Base-by-base conservation (phyloP, 768 basidiomycete genomes). In the Floccularia luteovirens region DNA sequence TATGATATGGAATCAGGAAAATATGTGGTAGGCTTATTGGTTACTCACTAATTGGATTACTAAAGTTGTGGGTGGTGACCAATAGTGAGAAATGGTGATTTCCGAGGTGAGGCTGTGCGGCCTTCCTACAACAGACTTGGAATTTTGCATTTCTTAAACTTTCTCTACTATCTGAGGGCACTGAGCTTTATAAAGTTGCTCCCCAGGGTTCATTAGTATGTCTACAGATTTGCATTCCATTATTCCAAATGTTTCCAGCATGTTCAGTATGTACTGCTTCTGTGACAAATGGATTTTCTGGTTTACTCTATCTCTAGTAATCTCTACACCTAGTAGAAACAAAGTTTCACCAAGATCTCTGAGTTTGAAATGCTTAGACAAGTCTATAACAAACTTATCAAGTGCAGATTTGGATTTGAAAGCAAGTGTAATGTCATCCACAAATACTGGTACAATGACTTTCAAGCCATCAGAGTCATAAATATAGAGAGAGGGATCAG, bases 171-270 rank as follows among this genome's bases (percentile, higher is more conserved):
- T 52, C 19, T 46, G 27, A 16, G 56, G 58, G 35, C 43, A 45
- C 24, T 50, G 31, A 3, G 38, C 38, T 24, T 41, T 44, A 2
- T 47, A 47, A 24, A 63, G 53, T 16, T 44, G 40, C 10, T 47
- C 39, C 8, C 45, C 49, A 11, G 56, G 51, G 31, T 54, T 48
- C 24, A 67, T 45, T 2, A 63, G 65, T 2, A 60, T 67, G 7
- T 41, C 36, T 12, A 60, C 52, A 0, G 59, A 52, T 14, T 61
- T 55, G 27, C 49, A 51, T 34, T 61, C 52, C 6, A 46, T 21
- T 45, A 65, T 52, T 6, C 45, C 38, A 38, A 50, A 62, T 6
- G 46, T 43, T 6, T 46, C 44, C 3, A 66, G 46, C 22, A 59
- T 52, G 37, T 54, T 41, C 2, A 55, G 13, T 22, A 50, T 52